Evolutionary conservation across 2,329 filamentous ascomycete species (phyloP).

Genomic region (Penicillium sp.): DNA sequence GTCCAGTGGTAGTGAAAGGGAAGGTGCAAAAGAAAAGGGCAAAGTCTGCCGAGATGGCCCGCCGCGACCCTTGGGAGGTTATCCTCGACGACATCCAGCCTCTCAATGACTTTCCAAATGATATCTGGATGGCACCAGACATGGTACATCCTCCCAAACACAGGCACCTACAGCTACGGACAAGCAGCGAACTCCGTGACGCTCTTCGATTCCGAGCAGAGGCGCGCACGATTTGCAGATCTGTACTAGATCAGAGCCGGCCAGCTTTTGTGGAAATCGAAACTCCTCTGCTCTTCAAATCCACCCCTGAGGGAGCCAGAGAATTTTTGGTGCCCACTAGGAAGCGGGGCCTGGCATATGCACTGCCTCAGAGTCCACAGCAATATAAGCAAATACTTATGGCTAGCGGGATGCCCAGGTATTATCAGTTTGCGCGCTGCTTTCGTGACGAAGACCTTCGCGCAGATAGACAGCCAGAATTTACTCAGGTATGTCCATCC

Average conservation of each 20-base stretch:
- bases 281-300: slow-evolving; percentile 95
- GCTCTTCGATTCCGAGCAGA: slow-evolving; percentile 73
- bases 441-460: slow-evolving; percentile 94
- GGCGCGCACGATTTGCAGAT: slow-evolving; percentile 59
- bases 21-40: slow-evolving; percentile 48
- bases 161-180: slow-evolving; percentile 84
- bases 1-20: slow-evolving; percentile 60
- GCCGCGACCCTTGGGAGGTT: slow-evolving; percentile 59
- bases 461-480: slow-evolving; percentile 93
- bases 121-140: slow-evolving; percentile 76
- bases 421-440: slow-evolving; percentile 92
- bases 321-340: slow-evolving; percentile 94
- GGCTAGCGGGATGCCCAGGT: slow-evolving; percentile 80
- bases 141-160: slow-evolving; percentile 75
- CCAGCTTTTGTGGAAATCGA: slow-evolving; percentile 76
- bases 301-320: slow-evolving; percentile 90
- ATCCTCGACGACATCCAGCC: slow-evolving; percentile 65
- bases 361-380: slow-evolving; percentile 92
- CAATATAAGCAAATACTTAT: slow-evolving; percentile 99
- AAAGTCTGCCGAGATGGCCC: slow-evolving; percentile 34
- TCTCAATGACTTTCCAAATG: slow-evolving; percentile 74
- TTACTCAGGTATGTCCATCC: slow-evolving; percentile 72
- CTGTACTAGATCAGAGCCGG: slow-evolving; percentile 60
- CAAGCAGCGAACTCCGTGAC: slow-evolving; percentile 67
- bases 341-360: slow-evolving; percentile 77